Conservation (phyloP, 202 grass and related monocot species). For the Bolboschoenoplectus hybrid region DNA sequence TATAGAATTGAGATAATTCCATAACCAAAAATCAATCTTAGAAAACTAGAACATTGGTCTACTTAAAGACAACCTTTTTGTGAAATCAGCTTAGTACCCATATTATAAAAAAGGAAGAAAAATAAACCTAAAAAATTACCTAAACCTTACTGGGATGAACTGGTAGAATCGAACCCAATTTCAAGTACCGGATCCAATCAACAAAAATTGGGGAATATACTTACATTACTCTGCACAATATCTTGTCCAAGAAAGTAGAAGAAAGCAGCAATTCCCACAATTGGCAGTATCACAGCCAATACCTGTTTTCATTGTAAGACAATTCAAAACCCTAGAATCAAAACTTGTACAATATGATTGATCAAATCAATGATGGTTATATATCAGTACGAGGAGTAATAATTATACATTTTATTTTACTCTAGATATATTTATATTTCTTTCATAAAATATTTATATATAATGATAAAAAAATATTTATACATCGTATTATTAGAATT, state of each 20-base stretch:
- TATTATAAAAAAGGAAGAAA: not conserved
- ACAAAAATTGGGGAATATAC: slow-evolving; percentile 24
- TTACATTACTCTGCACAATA: slow-evolving; percentile 81
- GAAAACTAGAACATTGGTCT: not conserved
- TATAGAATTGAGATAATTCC: not conserved
- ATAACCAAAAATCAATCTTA: not conserved
- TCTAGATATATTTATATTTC: no score
- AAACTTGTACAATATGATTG: not conserved
- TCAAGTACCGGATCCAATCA: not conserved
- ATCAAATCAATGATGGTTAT: not conserved
- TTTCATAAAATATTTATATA: no score
- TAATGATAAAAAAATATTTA: no score
- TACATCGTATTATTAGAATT: no score
- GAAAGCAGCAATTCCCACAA: slow-evolving; percentile 74
- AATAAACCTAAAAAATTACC: not conserved
- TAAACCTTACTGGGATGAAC: slow-evolving; percentile 2
- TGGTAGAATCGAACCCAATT: not conserved
- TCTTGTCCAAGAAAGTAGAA: slow-evolving; percentile 78
- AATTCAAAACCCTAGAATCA: slow-evolving; percentile 9
- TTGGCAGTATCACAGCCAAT: slow-evolving; percentile 69
- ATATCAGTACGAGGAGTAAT: not conserved
- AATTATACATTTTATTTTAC: not conserved
- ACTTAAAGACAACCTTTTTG: not conserved
- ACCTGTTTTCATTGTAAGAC: slow-evolving; percentile 49
- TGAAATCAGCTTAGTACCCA: not conserved